Evolutionary conservation across 129 eudicot genomes (phyloP).

Genomic region (Flaveria brownii): DNA sequence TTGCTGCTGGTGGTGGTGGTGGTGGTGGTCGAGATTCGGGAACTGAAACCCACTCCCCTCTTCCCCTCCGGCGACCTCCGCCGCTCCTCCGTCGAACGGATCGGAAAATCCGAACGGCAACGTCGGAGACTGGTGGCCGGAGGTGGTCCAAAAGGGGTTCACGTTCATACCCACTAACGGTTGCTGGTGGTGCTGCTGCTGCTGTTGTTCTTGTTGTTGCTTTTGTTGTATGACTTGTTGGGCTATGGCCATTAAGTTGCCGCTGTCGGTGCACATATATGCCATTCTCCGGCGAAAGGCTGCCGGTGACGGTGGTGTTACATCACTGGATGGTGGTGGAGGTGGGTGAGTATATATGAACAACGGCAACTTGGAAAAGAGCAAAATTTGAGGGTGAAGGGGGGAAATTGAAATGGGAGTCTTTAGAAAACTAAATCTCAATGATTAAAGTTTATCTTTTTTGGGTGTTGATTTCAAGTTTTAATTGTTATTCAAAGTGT

Average conservation of each 20-base stretch:
- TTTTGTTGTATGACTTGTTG: conserved; percentile 95
- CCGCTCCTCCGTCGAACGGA: conserved; percentile 54
- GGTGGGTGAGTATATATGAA: conserved; percentile 17
- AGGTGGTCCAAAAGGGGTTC: conserved; percentile 55
- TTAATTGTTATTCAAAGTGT: neutral
- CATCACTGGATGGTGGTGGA: conserved; percentile 36
- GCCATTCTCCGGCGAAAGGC: conserved; percentile 68
- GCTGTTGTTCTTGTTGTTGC: conserved; percentile 81
- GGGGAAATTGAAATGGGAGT: conserved; percentile 34
- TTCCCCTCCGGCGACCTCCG: conserved; percentile 36
- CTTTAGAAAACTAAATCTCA: conserved; percentile 14
- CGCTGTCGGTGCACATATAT: conserved; percentile 95
- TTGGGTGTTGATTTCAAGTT: conserved; percentile 2
- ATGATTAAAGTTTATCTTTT: conserved; percentile 27
- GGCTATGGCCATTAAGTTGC: conserved; percentile 98
- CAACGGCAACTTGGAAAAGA: conserved; percentile 33
- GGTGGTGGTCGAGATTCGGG: conserved; percentile 54
- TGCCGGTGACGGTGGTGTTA: conserved; percentile 38
- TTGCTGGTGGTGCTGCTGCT: conserved; percentile 48
- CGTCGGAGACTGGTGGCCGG: conserved; percentile 51
- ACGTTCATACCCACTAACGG: conserved; percentile 31
- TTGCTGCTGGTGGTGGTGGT: conserved; percentile 26
- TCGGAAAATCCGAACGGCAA: conserved; percentile 52
- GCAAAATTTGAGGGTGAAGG: conserved; percentile 31
- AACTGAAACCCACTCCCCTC: conserved; percentile 58